These are phyloP conservation scores for Sporobolomyces phaffii DNA, from an alignment of 768 basidiomycete genomes.

Conservation along the genomic window DNA sequence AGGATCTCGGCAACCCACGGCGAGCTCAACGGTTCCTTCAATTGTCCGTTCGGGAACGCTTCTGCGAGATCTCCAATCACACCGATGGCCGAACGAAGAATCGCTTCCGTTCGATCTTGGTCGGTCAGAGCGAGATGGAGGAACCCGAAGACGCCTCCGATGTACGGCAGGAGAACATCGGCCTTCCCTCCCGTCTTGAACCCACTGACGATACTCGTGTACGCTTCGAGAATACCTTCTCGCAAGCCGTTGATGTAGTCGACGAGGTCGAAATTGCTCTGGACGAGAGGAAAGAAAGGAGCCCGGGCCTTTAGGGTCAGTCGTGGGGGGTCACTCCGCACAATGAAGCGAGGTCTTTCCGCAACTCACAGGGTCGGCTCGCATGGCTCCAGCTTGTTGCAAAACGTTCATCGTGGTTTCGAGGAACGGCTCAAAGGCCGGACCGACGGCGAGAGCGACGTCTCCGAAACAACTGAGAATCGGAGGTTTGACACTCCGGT, in stretches of 20 bases:
- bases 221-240: slow-evolving; percentile 94
- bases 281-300: background rate
- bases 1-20: slow-evolving; percentile 74
- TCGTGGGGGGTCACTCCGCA: background rate
- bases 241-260: slow-evolving; percentile 86
- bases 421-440: slow-evolving; percentile 76
- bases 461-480: slow-evolving; percentile 94
- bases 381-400: slow-evolving; percentile 78
- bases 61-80: slow-evolving; percentile 90
- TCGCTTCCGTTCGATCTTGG: slow-evolving; percentile 66
- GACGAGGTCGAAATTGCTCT: slow-evolving; percentile 80
- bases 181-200: slow-evolving; percentile 78
- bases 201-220: slow-evolving; percentile 86
- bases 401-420: slow-evolving; percentile 85
- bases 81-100: slow-evolving; percentile 70
- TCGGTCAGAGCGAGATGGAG: slow-evolving; percentile 78
- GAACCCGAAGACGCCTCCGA: slow-evolving; percentile 64
- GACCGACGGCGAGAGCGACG: slow-evolving; percentile 84
- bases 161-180: slow-evolving; percentile 64
- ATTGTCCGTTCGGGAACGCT: slow-evolving; percentile 69
- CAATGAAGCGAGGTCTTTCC: background rate
- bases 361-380: slow-evolving; percentile 71
- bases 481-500: slow-evolving; percentile 93
- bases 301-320: background rate
- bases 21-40: slow-evolving; percentile 69